A percentile compares a stretch with the other conserved stretches of the same genome.
Conservation (phyloP, 257 asterid species). For the Henckelia pumila region DNA sequence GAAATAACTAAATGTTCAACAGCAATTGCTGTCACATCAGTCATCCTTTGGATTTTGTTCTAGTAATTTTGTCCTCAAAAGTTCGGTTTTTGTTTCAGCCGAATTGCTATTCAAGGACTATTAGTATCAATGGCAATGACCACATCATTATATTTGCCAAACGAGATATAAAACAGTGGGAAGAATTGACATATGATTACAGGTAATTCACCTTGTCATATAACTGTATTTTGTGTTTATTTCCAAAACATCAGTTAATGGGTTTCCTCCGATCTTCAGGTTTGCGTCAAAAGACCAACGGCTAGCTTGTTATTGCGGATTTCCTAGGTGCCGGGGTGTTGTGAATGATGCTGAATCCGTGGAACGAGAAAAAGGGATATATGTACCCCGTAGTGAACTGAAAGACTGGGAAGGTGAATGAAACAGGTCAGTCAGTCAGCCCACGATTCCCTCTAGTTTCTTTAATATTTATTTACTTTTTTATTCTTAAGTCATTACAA, state of each 20-base stretch:
- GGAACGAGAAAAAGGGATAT: constrained; percentile 58
- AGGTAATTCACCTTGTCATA: constrained; percentile 49
- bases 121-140: constrained; percentile 59
- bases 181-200: constrained; percentile 94
- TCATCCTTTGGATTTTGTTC: constrained; percentile 2
- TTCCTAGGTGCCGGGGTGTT: constrained; percentile 84
- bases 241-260: constrained; percentile 12
- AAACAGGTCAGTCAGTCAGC: constrained; percentile 39
- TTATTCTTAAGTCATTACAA: background rate
- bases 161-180: constrained; percentile 81
- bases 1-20: background rate
- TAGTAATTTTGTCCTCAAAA: constrained; percentile 5
- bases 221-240: constrained; percentile 15
- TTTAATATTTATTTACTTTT: background rate
- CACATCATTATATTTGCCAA: constrained; percentile 95
- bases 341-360: constrained; percentile 89
- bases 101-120: constrained; percentile 88
- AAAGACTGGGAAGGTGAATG: constrained; percentile 77
- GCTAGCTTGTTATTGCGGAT: constrained; percentile 84
- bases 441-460: constrained; percentile 4
- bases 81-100: constrained; percentile 58
- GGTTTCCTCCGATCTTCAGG: constrained; percentile 40
- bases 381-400: constrained; percentile 65
- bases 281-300: constrained; percentile 77
- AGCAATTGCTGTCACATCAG: background rate